phyloP scores from a whole-genome alignment of 116 monocot species.

The Zostera marina region DNA sequence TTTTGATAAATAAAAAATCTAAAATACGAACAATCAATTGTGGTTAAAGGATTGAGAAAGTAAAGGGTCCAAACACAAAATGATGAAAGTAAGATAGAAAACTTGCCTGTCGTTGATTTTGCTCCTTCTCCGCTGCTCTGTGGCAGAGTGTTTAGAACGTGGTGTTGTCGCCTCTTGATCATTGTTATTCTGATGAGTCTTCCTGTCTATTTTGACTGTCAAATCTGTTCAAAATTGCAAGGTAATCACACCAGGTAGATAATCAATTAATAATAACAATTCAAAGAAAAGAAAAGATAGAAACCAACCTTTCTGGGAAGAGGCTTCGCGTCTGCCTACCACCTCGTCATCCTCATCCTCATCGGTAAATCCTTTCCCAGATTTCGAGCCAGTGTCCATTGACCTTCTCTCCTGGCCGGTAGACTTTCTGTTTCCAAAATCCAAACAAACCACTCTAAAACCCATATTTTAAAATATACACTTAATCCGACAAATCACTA shows the following conservation, averaged over 20 bases:
- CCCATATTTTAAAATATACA: too few relatives aligned
- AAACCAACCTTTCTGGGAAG: conserved; percentile 37
- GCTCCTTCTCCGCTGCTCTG: conserved; percentile 75
- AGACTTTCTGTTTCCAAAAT: too few relatives aligned
- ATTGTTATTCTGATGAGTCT: conserved; percentile 5
- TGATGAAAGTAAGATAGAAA: not conserved
- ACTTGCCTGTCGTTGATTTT: conserved; percentile 76
- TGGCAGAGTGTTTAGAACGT: conserved; percentile 77
- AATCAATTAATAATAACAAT: too few relatives aligned
- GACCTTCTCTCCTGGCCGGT: too few relatives aligned
- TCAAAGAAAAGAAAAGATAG: not conserved
- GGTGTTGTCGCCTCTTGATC: conserved; percentile 52
- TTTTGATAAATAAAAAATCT: too few relatives aligned
- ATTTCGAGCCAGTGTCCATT: too few relatives aligned
- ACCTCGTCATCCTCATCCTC: conserved; percentile 56
- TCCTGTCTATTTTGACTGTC: conserved; percentile 34
- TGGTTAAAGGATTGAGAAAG: not conserved
- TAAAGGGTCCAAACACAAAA: too few relatives aligned
- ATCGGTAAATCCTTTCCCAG: conserved; percentile 39
- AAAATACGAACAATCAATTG: conserved; percentile 7
- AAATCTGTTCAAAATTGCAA: conserved; percentile 4
- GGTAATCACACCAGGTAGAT: too few relatives aligned
- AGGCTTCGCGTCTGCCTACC: conserved; percentile 27
- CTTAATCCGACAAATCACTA: too few relatives aligned
- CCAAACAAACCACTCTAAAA: too few relatives aligned